phyloP scores from a whole-genome alignment of 1,284 basidiomycete species.

The Sanghuangporus weigelae region DNA sequence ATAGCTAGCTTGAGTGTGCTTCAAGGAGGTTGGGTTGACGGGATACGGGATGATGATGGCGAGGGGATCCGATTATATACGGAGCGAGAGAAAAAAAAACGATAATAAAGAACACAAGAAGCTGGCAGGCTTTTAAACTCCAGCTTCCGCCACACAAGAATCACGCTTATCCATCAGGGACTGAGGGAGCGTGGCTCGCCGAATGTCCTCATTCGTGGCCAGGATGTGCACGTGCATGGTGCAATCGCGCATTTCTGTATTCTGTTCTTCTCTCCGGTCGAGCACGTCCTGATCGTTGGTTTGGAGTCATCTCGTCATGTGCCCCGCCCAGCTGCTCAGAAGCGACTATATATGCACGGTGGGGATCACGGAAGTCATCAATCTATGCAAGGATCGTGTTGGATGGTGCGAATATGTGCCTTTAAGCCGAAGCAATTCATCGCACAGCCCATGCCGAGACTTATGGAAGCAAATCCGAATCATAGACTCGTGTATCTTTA shows the following conservation, averaged over 20 bases:
- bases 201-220: not conserved
- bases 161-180: not conserved
- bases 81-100: not conserved
- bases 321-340: not conserved
- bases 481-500: not conserved
- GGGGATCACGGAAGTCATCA: not conserved
- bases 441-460: not conserved
- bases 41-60: not conserved
- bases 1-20: constrained; percentile 26
- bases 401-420: constrained; percentile 1
- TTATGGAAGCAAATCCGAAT: not conserved
- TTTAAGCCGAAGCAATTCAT: not conserved
- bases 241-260: not conserved
- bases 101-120: not conserved
- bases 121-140: not conserved
- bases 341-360: not conserved
- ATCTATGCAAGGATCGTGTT: not conserved
- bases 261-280: not conserved
- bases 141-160: not conserved
- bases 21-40: not conserved
- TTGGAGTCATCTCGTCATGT: not conserved
- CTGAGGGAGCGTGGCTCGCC: not conserved
- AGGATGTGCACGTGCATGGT: constrained; percentile 2
- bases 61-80: not conserved
- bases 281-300: not conserved